Percentiles rank a stretch among this genome's conserved stretches.
Conservation (phyloP, 1,139 yeast species). For the Suhomyces maxii region DNA sequence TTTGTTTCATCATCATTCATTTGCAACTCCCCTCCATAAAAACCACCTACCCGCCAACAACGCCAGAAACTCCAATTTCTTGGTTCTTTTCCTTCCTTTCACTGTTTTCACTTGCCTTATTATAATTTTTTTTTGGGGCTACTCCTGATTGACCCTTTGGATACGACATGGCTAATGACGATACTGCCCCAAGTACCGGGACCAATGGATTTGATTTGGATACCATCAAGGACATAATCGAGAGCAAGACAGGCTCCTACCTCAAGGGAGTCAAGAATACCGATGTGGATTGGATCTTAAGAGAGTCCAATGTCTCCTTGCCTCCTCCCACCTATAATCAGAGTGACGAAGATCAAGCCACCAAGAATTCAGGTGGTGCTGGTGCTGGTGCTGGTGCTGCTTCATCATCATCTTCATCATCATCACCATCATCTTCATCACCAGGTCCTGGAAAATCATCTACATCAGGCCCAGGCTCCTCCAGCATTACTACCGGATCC, state of each 20-base stretch:
- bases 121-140: too few species aligned
- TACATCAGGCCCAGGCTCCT: neutral
- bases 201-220: conserved; percentile 14
- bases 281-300: conserved; percentile 53
- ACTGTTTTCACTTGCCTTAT: too few species aligned
- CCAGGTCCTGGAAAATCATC: neutral
- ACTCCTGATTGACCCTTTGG: neutral
- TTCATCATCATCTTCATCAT: neutral
- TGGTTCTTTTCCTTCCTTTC: too few species aligned
- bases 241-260: conserved; percentile 14
- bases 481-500: neutral
- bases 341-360: neutral
- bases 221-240: conserved; percentile 16
- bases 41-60: too few species aligned
- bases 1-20: too few species aligned
- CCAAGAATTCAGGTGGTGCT: too few species aligned
- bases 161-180: conserved; percentile 1
- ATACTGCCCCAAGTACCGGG: neutral
- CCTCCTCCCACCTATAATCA: conserved; percentile 2
- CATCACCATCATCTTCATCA: neutral
- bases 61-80: too few species aligned
- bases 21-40: too few species aligned
- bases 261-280: conserved; percentile 32
- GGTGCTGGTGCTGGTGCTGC: too few species aligned
- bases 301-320: conserved; percentile 25